A percentile compares a stretch with the other conserved stretches of the same genome.
These are phyloP conservation scores for Anethum foeniculum DNA, from an alignment of 140 eudicot species.

Conservation along the genomic window DNA sequence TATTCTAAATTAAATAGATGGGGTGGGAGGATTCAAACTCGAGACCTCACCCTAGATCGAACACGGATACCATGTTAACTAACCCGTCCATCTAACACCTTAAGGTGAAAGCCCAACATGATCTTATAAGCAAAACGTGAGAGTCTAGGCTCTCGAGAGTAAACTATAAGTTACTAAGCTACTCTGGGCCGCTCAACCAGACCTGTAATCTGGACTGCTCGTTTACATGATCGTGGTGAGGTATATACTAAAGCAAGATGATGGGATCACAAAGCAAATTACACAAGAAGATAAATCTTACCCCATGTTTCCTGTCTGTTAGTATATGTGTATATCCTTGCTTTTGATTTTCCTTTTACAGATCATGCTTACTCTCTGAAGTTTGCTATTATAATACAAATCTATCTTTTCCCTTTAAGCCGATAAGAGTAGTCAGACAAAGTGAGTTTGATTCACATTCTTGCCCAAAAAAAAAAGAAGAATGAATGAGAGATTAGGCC, in stretches of 20 bases:
- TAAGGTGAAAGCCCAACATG: background rate
- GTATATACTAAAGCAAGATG: constrained; percentile 2
- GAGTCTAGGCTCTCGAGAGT: too few relatives aligned
- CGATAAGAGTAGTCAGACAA: constrained; percentile 17
- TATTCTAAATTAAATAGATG: too few relatives aligned
- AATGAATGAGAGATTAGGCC: constrained; percentile 1
- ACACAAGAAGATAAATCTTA: background rate
- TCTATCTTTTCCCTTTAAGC: constrained; percentile 10
- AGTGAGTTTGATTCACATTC: constrained; percentile 11
- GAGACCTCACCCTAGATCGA: too few relatives aligned
- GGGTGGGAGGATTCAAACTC: too few relatives aligned
- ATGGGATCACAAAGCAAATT: background rate
- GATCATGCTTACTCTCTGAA: constrained; percentile 4
- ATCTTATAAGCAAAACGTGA: background rate
- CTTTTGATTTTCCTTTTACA: background rate
- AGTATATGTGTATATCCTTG: background rate
- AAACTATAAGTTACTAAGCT: background rate
- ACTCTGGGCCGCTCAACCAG: background rate
- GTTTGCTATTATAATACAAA: background rate
- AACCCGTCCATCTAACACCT: too few relatives aligned
- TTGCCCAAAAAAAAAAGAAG: background rate
- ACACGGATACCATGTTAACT: too few relatives aligned
- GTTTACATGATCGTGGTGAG: background rate
- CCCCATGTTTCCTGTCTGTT: constrained; percentile 13
- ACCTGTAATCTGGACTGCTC: background rate